Base-by-base conservation (phyloP, 768 basidiomycete species). In the Pleurotus platypus region DNA sequence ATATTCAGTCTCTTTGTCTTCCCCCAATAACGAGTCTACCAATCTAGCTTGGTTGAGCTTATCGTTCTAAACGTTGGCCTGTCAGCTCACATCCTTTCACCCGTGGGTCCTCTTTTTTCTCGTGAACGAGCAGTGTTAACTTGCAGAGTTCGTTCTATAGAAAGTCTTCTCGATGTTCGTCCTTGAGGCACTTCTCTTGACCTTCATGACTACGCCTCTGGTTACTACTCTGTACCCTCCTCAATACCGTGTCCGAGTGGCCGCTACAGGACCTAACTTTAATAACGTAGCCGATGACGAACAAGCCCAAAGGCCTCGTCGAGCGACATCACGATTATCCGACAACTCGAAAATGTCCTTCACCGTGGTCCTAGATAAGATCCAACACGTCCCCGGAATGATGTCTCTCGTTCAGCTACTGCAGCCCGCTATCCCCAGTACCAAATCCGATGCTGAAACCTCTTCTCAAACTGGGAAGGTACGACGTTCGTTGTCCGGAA, bases 31-130 rank as follows among this genome's bases (percentile, higher is more conserved):
- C 11, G 8, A 20, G 6, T 35, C 40, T 51, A 11, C 51, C 55
- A 26, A 39, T 15, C 42, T 46, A 91, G 89, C 20, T 78, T 97
- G 4, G 90, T 98, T 8, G 95, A 97, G 66, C 78, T 98, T 15
- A 97, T 98, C 63, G 95, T 98, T 3, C 85, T 98, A 60, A 99
- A 98, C 64, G 91, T 98, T 60, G 95, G 96, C 2, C 76, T 96
- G 2, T 75, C 80, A 2, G 93, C 91, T 2, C 83, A 84, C 0
- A 94, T 96, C 50, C 76, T 98, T 20, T 80, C 85, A 1, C 78
- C 64, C 57, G 82, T 81, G 58, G 48, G 69, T 57, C 13, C 38
- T 13, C 6, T 2, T 1, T 55, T 2, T 13, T n/a, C 26, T 15
- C 42, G 9, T 24, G 9, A n/a, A 11, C 16, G 30, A 49, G 56